Base-by-base conservation (phyloP, 1,139 yeast species). In the Geotrichum aggregatum region DNA sequence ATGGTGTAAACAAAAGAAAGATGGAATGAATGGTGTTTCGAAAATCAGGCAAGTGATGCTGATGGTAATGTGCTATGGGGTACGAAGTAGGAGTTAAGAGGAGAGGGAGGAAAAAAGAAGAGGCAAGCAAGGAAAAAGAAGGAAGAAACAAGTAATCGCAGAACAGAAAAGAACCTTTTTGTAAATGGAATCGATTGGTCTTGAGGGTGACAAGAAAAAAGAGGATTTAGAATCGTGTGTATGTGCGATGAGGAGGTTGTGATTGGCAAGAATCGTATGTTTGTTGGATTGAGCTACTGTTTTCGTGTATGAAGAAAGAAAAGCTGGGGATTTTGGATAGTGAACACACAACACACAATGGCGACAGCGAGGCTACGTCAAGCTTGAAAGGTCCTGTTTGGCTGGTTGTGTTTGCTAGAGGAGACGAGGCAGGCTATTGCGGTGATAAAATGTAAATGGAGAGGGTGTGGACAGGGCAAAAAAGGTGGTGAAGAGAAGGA, bases 1-100 rank as follows among this genome's bases (percentile, higher is more conserved):
- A 64, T 63, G 45, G 35, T 47, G 49, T 7, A 19, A n/a, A 8
- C 16, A 6, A 4, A 14, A n/a, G 22, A 19, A n/a, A n/a, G 30
- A 18, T 24, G 19, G 16, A 26, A 31, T 11, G 42, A 13, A 45
- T 30, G 13, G 35, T 16, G 39, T 21, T 16, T 24, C 28, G 28
- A 24, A 5, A 24, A 8, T 8, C 28, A 24, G 8, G 28, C 28
- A 24, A 24, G 8, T 24, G 28, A 24, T 13, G 14, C 13, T 11
- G 28, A 31, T 19, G 14, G 18, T 31, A 16, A 7, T 33, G 33
- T 33, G 28, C 11, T 30, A 14, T 6, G 36, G 14, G 3, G 16
- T 14, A 33, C 5, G 13, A 14, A 33, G 16, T 3, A 35, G 19
- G 22, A 19, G 18, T 18, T 4, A 35, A 19, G 19, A 16, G 3